Base-by-base conservation (phyloP, 805 yeast genomes). In the Ogataea degrootiae region DNA sequence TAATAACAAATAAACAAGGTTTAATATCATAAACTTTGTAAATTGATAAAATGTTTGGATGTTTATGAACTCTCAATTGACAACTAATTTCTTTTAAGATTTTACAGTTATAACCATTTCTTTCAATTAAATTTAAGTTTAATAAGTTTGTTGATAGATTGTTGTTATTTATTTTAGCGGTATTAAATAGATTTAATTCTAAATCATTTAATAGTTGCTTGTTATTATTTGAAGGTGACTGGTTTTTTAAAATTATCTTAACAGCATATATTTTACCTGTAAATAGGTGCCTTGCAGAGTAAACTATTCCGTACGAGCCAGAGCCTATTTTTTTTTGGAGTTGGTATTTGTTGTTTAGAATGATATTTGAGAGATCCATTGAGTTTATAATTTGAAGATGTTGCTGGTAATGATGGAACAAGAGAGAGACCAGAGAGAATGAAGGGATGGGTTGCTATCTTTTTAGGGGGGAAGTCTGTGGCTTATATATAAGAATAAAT, bases 271-370 rank as follows among this genome's bases (percentile, higher is more conserved):
- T 66, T 42, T 71, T 65, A 16, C 75, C 73, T 0, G 84, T 74
- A 39, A 55, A 59, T 19, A 73, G 53, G 60, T 88, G 85, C 49
- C 74, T 65, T 3, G 87, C 90, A 16, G 79, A 72, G 69, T 85
- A 87, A 7, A 89, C 92, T 33, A 85, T 72, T 5, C 96, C 96
- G 58, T 83, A 89, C 21, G 96, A 90, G 26, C 97, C 97, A 0
- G 92, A 77, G 7, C 96, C 96, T 11, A 85, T 75, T 54, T 79
- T 75, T 49, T 67, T 69, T 48, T 73, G 70, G 56, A 79, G 66
- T 47, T 67, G 69, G 53, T 69, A 70, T 23, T 70, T 67, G 53
- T 65, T 61, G 52, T 66, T 68, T 16, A 68, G 50, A 6, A 63
- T 58, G 2, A 68, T 53, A 34, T 60, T 62, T 0, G 66, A 46